A percentile compares a stretch with the other conserved stretches of the same genome.
Conservation (phyloP, 371 early-diverging fungal species). For the Mucor saturninus region DNA sequence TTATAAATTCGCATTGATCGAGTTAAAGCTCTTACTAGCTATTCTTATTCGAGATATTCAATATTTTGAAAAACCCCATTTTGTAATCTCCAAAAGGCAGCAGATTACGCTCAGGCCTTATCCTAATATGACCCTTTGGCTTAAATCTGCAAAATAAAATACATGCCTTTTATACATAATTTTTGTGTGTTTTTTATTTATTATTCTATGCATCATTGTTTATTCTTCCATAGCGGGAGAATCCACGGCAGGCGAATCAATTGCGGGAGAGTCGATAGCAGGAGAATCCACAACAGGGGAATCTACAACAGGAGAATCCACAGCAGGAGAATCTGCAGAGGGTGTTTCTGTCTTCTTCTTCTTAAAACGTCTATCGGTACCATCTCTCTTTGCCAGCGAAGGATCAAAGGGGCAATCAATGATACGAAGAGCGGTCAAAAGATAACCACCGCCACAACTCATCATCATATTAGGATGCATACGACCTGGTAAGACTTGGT, state of each 20-base stretch:
- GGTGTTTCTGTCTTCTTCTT: conserved; percentile 24
- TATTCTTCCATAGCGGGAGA: neutral
- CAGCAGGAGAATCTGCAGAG: neutral
- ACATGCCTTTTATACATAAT: no score
- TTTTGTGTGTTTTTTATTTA: no score
- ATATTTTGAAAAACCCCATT: conserved; percentile 44
- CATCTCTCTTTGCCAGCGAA: conserved; percentile 26
- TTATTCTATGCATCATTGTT: no score
- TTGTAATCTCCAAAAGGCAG: conserved; percentile 31
- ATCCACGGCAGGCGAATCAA: no score
- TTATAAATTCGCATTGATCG: conserved; percentile 45
- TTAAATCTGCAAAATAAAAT: conserved; percentile 8
- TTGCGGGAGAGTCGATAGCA: neutral
- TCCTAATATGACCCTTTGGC: conserved; percentile 42
- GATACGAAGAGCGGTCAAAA: conserved; percentile 75
- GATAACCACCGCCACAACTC: conserved; percentile 83
- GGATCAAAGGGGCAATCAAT: conserved; percentile 55
- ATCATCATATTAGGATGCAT: conserved; percentile 95
- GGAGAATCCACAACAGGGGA: neutral
- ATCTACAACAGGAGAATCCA: neutral
- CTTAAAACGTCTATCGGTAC: conserved; percentile 19
- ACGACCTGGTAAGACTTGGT: conserved; percentile 87
- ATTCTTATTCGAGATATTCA: conserved; percentile 38
- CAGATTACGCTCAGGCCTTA: conserved; percentile 43
- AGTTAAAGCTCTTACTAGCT: conserved; percentile 46